These are phyloP conservation scores for Monosporozyma solicola DNA, from an alignment of 805 yeast genomes.

Conservation along the genomic window DNA sequence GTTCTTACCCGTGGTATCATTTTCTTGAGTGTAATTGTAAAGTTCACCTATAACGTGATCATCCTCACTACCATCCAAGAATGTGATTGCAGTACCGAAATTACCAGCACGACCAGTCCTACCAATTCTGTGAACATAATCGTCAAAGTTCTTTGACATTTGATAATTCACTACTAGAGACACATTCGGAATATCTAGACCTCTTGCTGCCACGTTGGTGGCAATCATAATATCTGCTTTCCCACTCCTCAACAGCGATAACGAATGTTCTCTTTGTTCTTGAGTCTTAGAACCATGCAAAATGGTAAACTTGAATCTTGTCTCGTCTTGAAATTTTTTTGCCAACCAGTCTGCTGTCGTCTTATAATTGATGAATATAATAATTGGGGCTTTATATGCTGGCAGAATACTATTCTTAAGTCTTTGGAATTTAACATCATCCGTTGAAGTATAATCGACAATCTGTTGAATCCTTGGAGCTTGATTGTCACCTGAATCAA, in stretches of 20 bases:
- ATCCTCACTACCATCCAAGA: slow-evolving; percentile 50
- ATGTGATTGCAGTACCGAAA: slow-evolving; percentile 66
- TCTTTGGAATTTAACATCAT: slow-evolving; percentile 38
- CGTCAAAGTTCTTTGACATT: slow-evolving; percentile 69
- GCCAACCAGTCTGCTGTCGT: slow-evolving; percentile 61
- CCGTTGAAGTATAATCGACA: slow-evolving; percentile 43
- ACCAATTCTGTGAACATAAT: slow-evolving; percentile 87
- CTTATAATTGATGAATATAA: slow-evolving; percentile 74
- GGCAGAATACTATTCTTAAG: slow-evolving; percentile 9
- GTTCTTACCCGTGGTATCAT: slow-evolving; percentile 14
- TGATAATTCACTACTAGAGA: slow-evolving; percentile 81
- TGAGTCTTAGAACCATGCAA: slow-evolving; percentile 87
- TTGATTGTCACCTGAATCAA: slow-evolving; percentile 61
- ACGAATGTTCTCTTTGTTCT: slow-evolving; percentile 72
- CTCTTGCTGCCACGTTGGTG: slow-evolving; percentile 94
- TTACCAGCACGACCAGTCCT: slow-evolving; percentile 95
- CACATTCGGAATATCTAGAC: slow-evolving; percentile 84
- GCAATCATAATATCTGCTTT: slow-evolving; percentile 64
- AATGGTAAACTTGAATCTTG: slow-evolving; percentile 44
- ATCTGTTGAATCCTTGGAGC: slow-evolving; percentile 51
- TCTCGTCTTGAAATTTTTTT: slow-evolving; percentile 36
- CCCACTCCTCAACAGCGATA: slow-evolving; percentile 48
- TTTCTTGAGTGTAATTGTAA: slow-evolving; percentile 22
- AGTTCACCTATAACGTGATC: slow-evolving; percentile 39
- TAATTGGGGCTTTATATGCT: slow-evolving; percentile 47